Evolutionary conservation across 257 asterid species (phyloP).

Genomic region (Ocimum tenuiflorum): DNA sequence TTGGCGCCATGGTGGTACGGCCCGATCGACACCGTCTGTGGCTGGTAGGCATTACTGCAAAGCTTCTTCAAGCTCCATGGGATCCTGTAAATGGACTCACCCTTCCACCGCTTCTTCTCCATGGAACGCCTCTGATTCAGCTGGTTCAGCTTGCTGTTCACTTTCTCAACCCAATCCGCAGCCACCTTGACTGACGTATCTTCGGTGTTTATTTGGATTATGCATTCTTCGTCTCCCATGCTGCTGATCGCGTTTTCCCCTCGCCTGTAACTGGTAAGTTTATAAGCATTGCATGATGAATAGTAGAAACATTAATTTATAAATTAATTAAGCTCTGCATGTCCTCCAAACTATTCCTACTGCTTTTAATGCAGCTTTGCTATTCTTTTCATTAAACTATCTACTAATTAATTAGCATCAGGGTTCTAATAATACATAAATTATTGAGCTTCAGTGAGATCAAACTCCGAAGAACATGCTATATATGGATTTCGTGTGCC

Average conservation of each 20-base stretch:
- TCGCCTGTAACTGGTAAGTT: background rate
- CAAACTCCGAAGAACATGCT: too few species aligned
- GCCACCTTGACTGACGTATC: background rate
- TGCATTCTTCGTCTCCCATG: background rate
- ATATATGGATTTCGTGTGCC: too few species aligned
- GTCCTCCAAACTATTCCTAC: too few species aligned
- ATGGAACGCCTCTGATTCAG: background rate
- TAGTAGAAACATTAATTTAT: too few species aligned
- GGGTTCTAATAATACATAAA: too few species aligned
- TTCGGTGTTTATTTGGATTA: background rate
- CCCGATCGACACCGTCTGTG: slow-evolving; percentile 31
- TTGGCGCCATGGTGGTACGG: slow-evolving; percentile 29
- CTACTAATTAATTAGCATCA: too few species aligned
- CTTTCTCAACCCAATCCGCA: background rate
- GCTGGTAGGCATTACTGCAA: slow-evolving; percentile 20
- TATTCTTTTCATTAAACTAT: too few species aligned
- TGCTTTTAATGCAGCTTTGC: too few species aligned
- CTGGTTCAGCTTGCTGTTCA: background rate
- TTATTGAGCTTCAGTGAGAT: too few species aligned
- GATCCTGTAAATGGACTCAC: slow-evolving; percentile 30
- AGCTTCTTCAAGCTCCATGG: slow-evolving; percentile 17
- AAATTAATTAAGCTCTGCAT: too few species aligned
- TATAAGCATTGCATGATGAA: too few species aligned
- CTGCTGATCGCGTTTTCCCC: background rate
- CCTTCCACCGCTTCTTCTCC: slow-evolving; percentile 20